Conservation (phyloP, 2,329 filamentous ascomycete genomes). For the Nemania abortiva region DNA sequence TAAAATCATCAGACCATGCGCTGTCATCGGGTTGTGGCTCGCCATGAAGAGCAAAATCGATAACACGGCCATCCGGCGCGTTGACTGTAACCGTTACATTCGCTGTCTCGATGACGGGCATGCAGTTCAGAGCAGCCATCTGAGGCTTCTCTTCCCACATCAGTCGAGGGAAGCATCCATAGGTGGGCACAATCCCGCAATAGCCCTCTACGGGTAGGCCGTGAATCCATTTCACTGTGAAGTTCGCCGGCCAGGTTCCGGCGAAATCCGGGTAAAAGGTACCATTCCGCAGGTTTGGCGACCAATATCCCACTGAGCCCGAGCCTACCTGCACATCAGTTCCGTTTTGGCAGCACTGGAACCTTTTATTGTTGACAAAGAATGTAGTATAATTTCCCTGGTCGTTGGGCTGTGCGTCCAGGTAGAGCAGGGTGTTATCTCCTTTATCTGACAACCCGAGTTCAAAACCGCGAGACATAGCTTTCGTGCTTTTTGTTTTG, state of each 20-base stretch:
- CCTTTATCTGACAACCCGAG: slow-evolving; percentile 17
- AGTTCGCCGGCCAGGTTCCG: slow-evolving; percentile 29
- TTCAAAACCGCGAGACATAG: slow-evolving; percentile 32
- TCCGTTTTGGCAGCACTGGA: slow-evolving; percentile 37
- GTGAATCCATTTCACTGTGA: slow-evolving; percentile 41
- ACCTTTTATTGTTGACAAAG: slow-evolving; percentile 30
- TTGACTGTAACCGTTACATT: slow-evolving; percentile 13
- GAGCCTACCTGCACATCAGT: slow-evolving; percentile 24
- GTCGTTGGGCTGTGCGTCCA: not conserved
- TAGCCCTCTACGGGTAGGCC: slow-evolving; percentile 33
- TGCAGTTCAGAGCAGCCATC: slow-evolving; percentile 17
- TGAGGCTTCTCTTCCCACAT: slow-evolving; percentile 11
- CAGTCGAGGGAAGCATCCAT: not conserved
- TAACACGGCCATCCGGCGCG: not conserved
- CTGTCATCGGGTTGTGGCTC: slow-evolving; percentile 1
- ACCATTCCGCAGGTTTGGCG: slow-evolving; percentile 21
- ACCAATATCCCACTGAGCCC: slow-evolving; percentile 39
- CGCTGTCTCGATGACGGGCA: slow-evolving; percentile 17
- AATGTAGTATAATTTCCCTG: slow-evolving; percentile 30
- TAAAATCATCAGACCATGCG: slow-evolving; percentile 15
- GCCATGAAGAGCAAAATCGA: not conserved
- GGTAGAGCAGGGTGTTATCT: slow-evolving; percentile 11
- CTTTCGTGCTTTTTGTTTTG: slow-evolving; percentile 2
- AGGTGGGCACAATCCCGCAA: not conserved
- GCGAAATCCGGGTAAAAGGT: slow-evolving; percentile 24